Conservation (phyloP, 228 moss, liverwort and hornwort species). For the Sphagnum fallax region DNA sequence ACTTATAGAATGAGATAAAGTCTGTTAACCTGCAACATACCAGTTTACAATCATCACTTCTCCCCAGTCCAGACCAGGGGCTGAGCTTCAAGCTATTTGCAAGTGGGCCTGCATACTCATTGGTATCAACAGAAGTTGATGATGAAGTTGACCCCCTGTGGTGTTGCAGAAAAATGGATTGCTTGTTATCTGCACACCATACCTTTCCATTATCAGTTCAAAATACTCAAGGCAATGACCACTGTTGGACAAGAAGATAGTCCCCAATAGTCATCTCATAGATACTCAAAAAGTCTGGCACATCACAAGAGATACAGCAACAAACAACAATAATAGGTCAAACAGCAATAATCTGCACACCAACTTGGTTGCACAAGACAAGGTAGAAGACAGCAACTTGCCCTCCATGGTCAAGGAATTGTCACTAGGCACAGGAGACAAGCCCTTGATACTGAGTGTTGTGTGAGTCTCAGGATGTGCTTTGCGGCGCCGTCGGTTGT, state of each 20-base stretch:
- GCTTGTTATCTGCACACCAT: slow-evolving; percentile 38
- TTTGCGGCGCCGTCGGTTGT: slow-evolving; percentile 81
- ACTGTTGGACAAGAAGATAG: background rate
- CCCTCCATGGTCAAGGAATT: slow-evolving; percentile 32
- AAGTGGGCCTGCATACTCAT: slow-evolving; percentile 42
- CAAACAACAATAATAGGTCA: background rate
- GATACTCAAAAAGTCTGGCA: background rate
- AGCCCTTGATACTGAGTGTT: slow-evolving; percentile 35
- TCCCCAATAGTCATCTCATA: background rate
- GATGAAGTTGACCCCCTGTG: slow-evolving; percentile 36
- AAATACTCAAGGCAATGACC: background rate
- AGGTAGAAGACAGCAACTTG: slow-evolving; percentile 6
- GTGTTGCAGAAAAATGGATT: slow-evolving; percentile 39
- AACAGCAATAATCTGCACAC: background rate
- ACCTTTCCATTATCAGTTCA: background rate
- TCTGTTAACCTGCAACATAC: slow-evolving; percentile 41
- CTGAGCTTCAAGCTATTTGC: slow-evolving; percentile 35
- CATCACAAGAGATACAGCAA: background rate
- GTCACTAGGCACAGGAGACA: slow-evolving; percentile 31
- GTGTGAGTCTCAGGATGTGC: slow-evolving; percentile 60
- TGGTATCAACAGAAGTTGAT: slow-evolving; percentile 41
- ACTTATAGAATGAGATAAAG: too few relatives aligned
- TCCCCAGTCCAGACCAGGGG: slow-evolving; percentile 54
- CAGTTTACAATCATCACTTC: slow-evolving; percentile 35
- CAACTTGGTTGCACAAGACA: background rate